Evolutionary conservation across 2,329 filamentous ascomycete species (phyloP).

Genomic region (Aureobasidium vineae): DNA sequence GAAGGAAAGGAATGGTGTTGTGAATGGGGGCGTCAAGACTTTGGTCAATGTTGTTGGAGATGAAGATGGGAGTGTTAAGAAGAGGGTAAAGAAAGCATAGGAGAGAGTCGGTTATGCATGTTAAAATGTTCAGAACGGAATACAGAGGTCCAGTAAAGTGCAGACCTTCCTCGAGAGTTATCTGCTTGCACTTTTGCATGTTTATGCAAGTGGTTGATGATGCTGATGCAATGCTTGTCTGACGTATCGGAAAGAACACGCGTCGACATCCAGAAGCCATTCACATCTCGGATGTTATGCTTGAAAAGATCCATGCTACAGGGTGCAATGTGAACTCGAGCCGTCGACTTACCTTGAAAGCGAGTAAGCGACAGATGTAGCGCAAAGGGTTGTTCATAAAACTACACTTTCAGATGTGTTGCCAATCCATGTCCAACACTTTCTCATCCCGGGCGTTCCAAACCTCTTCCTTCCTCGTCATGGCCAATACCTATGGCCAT

Average conservation of each 20-base stretch:
- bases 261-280: neutral
- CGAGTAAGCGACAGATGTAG: neutral
- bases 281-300: too few species aligned
- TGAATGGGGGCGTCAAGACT: constrained; percentile 2
- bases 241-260: neutral
- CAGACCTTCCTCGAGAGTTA: neutral
- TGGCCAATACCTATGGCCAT: neutral
- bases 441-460: neutral
- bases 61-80: neutral
- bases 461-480: neutral
- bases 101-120: neutral
- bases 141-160: too few species aligned
- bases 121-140: neutral
- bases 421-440: neutral
- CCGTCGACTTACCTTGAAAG: neutral
- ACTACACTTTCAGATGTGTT: neutral
- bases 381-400: too few species aligned
- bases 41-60: neutral
- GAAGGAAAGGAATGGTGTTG: constrained; percentile 5
- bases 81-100: neutral
- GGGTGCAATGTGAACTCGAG: too few species aligned
- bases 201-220: too few species aligned
- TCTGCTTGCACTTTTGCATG: neutral
- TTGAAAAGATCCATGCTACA: too few species aligned
- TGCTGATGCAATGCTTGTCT: neutral